Base-by-base conservation (phyloP, 2,329 filamentous ascomycete genomes). In the Trichoderma citrinoviride region DNA sequence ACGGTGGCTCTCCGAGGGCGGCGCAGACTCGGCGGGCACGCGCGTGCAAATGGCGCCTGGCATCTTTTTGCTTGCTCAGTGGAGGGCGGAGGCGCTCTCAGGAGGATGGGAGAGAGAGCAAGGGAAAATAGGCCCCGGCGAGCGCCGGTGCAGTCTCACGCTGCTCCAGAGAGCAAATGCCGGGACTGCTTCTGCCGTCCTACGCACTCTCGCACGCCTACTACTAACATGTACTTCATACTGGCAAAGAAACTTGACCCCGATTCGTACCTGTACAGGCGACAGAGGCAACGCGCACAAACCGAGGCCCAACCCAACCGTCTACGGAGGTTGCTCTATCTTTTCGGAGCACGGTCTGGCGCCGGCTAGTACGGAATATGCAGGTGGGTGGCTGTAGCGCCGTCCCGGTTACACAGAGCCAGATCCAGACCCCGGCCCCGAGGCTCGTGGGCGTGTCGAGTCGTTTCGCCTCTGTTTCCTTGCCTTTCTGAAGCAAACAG, bases 291-390 rank as follows among this genome's bases (percentile, higher is more conserved):
- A 23, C 7, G 6, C n/a, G 25, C 43, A 47, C 14, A 37, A 61
- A 61, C 47, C 47, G n/a, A 52, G 37, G 21, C 27, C 17, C 56
- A 50, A 49, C 21, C 44, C 56, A 49, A 44, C 49, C 25, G 12
- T n/a, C 33, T 61, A 47, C 58, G 58, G 58, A 61, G 58, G 58
- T 49, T 44, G 27, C 33, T 43, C 37, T 52, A 19, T 14, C 4
- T 37, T 37, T 37, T 43, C 46, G 58, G 58, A 61, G 58, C 46
- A 61, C 58, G 58, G 58, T 52, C 58, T 61, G 56, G 33, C 46
- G 58, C 58, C 58, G 58, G 58, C 58, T 61, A 61, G 58, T 61
- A 61, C 58, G 58, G 58, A 61, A 61, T 61, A 46, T 63, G 60
- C 60, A 63, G 60, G 60, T 54, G 60, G 60, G 50, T 63, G 49